Conservation (phyloP, 805 yeast genomes). For the Candida yuanshanica region DNA sequence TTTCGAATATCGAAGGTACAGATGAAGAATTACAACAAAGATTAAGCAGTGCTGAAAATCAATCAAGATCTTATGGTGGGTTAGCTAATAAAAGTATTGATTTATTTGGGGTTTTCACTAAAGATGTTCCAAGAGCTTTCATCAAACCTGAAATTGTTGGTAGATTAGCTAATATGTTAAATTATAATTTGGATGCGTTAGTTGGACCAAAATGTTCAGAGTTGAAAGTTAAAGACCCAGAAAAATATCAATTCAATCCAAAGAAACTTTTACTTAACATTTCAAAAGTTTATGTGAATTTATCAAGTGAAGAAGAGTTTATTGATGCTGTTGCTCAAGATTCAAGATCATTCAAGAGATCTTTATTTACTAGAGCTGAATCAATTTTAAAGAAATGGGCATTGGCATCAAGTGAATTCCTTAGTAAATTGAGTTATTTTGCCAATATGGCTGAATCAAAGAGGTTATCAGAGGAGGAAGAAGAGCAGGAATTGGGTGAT, state of each 20-base stretch:
- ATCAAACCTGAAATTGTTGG: constrained; percentile 86
- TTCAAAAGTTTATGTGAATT: constrained; percentile 69
- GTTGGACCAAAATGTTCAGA: constrained; percentile 94
- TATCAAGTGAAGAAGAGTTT: constrained; percentile 60
- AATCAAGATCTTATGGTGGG: constrained; percentile 77
- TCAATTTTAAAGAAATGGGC: constrained; percentile 52
- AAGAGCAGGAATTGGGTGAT: constrained; percentile 85
- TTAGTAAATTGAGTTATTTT: constrained; percentile 47
- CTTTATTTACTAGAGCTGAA: constrained; percentile 65
- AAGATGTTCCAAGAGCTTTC: constrained; percentile 83
- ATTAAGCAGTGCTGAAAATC: constrained; percentile 60
- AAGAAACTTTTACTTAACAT: constrained; percentile 61
- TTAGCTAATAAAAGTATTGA: constrained; percentile 78
- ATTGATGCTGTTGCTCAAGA: constrained; percentile 81
- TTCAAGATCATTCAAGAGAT: constrained; percentile 76
- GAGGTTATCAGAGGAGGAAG: constrained; percentile 63
- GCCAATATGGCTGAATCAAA: constrained; percentile 60
- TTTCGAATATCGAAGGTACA: constrained; percentile 38
- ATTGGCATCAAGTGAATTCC: constrained; percentile 49
- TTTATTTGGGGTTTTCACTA: constrained; percentile 74
- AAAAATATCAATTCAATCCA: constrained; percentile 79
- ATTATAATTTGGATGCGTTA: constrained; percentile 84
- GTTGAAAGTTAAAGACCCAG: constrained; percentile 79
- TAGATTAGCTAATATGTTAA: constrained; percentile 91
- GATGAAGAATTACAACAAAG: constrained; percentile 56